Base-by-base conservation (phyloP, 176 grass and related monocot genomes). In the Triticum dicoccoides region DNA sequence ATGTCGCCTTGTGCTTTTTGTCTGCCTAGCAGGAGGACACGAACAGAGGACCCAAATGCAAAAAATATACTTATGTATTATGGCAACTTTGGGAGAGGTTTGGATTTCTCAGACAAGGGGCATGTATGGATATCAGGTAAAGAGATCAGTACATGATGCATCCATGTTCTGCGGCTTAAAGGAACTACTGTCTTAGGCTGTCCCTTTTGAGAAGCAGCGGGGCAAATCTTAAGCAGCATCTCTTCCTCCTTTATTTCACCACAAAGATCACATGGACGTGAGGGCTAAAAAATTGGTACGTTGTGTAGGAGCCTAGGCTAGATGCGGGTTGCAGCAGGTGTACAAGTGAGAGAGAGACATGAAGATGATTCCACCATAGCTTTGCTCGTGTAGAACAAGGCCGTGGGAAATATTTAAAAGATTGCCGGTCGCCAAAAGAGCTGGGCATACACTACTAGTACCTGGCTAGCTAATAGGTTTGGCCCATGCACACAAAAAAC, bases 191-290 rank as follows among this genome's bases (percentile, higher is more conserved):
- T 69, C 18, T 10, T 37, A 8, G 83, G 20, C 25, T 82, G 54
- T 54, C 82, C 82, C 56, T 88, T 83, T 88, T 69, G 37, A 24
- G 38, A 69, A 2, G 79, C 5, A 41, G 61, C 44, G 78, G 86
- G 79, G 75, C 78, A 88, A 88, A 83, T 66, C n/a, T 3, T 1
- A 23, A 10, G 59, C 17, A 83, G 79, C 86, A 91, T 80, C 73
- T 68, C 39, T 65, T 80, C 73, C 30, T 30, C 63, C 45, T 63
- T 69, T 90, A 75, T 39, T 84, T 42, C 74, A 73, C 9, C 80
- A 45, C 62, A 89, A 87, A 80, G 49, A 76, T 84, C 84, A 92
- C 84, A 89, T 89, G 91, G 58, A 65, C 20, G 73, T 15, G 68
- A 35, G 80, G 9, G 61, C 47, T 35, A 78, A 18, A 83, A 78